Evolutionary conservation across 352 stramenopile species (phyloP), one percentile per base, ranked within the genome.

Genomic region (Phytophthora agathidicida): DNA sequence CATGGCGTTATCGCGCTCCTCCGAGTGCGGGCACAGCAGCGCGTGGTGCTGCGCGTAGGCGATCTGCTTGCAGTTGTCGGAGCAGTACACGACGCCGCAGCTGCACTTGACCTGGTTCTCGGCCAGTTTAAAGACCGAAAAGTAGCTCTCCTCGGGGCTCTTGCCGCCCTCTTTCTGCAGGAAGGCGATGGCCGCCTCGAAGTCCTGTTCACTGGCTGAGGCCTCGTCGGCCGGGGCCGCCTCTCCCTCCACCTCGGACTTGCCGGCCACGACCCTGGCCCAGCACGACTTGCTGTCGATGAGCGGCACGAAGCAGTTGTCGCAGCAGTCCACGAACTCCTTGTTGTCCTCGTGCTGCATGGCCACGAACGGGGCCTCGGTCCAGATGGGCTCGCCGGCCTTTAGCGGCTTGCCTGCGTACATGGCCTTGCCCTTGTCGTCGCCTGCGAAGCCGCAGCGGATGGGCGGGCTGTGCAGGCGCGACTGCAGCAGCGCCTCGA

Each of bases 51-150:
- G 73, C 16, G 71, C 62, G 48, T 80, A 94, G 14, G 88, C 84
- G 5, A 76, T 56, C 52, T 81, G 62, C 44, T 72, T 70, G 73
- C 90, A 97, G n/a, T 46, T 67, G 17, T 78, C 55, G 11, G 86
- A 96, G 81, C 91, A 97, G 66, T 97, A 97, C 9, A 96, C 43
- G 20, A 76, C 77, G 30, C 86, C 88, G 60, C 91, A 97, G 5
- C 11, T 47, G 35, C 82, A 91, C 19, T 77, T 63, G 19, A 88
- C 79, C 47, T 83, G 76, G 47, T 73, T 61, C 44, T 83, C 69
- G 9, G 70, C 71, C 44, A 89, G 49, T 14, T 75, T 68, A 52
- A 88, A 91, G 10, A 91, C 75, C 17, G 63, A 80, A 31, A 90
- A 90, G 61, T 90, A 90, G 71, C 73, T 88, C 61, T 88, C 77